Conservation (phyloP, 352 stramenopile genomes). For the Globisporangium yorkense region DNA sequence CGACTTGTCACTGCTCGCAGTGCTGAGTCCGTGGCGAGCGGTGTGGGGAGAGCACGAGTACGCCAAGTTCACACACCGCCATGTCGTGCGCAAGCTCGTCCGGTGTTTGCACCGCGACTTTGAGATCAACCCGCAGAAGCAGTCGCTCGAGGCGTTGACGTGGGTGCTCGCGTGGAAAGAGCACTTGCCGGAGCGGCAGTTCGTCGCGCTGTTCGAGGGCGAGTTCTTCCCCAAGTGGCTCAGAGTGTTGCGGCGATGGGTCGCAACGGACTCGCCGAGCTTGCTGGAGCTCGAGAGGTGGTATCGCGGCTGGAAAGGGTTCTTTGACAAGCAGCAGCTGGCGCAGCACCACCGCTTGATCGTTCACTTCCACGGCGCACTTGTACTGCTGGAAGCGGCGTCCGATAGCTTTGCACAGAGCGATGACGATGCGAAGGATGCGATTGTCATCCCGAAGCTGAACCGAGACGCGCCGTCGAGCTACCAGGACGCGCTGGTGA, state of each 20-base stretch:
- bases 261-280: constrained; percentile 26
- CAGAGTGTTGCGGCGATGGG: constrained; percentile 75
- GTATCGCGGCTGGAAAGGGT: constrained; percentile 82
- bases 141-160: constrained; percentile 56
- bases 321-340: constrained; percentile 66
- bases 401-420: constrained; percentile 10
- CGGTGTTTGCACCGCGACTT: constrained; percentile 81
- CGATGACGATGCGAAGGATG: background rate
- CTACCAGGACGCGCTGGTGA: constrained; percentile 76
- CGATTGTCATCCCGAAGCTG: constrained; percentile 32
- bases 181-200: constrained; percentile 61
- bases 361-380: constrained; percentile 72
- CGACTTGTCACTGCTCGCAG: constrained; percentile 51
- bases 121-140: constrained; percentile 62
- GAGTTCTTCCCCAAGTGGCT: constrained; percentile 92
- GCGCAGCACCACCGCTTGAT: constrained; percentile 51
- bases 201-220: constrained; percentile 81
- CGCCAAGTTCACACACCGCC: constrained; percentile 76
- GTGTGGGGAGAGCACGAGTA: constrained; percentile 80
- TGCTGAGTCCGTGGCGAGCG: constrained; percentile 63
- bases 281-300: constrained; percentile 70
- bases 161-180: constrained; percentile 77
- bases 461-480: constrained; percentile 42
- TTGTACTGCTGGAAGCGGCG: constrained; percentile 62
- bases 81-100: constrained; percentile 71